These are phyloP conservation scores for Kwoniella heveanensis DNA, from an alignment of 768 basidiomycete genomes.

Conservation along the genomic window DNA sequence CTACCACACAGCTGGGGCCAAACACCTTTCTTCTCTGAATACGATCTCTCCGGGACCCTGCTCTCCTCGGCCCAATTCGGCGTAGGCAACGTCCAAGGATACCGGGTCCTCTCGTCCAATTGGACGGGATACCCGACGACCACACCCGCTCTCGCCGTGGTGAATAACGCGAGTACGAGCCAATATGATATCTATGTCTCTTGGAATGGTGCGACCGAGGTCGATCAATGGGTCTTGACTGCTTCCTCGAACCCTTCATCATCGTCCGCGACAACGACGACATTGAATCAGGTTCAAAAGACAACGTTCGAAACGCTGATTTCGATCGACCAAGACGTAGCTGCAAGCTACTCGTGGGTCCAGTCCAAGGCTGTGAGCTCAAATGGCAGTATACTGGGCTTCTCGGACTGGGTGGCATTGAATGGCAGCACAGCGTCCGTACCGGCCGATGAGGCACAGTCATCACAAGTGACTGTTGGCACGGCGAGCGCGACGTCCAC, in stretches of 20 bases:
- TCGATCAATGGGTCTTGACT: slow-evolving; percentile 11
- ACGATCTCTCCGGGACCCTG: slow-evolving; percentile 27
- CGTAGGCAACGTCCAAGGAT: slow-evolving; percentile 35
- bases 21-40: slow-evolving; percentile 36
- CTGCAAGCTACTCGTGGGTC: neutral
- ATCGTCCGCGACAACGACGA: neutral
- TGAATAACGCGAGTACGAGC: slow-evolving; percentile 8
- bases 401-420: neutral
- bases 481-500: neutral
- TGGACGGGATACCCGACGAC: slow-evolving; percentile 39
- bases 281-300: neutral
- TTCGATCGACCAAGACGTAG: neutral
- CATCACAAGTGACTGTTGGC: neutral
- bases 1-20: slow-evolving; percentile 42
- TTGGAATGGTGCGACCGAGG: slow-evolving; percentile 52
- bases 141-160: slow-evolving; percentile 19
- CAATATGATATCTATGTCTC: slow-evolving; percentile 24
- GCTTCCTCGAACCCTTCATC: neutral
- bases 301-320: neutral
- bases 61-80: slow-evolving; percentile 40
- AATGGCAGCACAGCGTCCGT: neutral
- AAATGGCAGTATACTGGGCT: neutral
- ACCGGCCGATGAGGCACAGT: neutral
- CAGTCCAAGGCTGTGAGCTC: neutral
- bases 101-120: slow-evolving; percentile 31